A percentile compares a stretch with the other conserved stretches of the same genome.
Conservation (phyloP, 495 filamentous ascomycete genomes). For the Aspergillus affinis region DNA sequence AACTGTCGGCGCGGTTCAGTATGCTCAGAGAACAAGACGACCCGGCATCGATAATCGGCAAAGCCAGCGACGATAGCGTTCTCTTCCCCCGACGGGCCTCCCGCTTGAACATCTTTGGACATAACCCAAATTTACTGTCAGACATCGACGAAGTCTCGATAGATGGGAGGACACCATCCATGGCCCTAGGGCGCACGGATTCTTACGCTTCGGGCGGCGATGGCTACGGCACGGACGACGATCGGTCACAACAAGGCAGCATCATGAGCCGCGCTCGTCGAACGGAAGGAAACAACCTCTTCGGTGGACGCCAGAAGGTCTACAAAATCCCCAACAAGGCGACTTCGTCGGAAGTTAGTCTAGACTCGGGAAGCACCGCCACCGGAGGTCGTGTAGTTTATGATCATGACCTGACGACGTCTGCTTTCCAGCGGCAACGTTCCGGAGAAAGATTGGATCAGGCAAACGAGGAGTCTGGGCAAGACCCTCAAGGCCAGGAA, state of each 20-base stretch:
- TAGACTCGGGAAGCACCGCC: constrained; percentile 35
- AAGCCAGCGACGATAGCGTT: constrained; percentile 92
- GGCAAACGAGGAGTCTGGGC: constrained; percentile 34
- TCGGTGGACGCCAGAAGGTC: constrained; percentile 94
- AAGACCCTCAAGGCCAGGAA: constrained; percentile 29
- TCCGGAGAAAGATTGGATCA: constrained; percentile 54
- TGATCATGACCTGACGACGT: constrained; percentile 79
- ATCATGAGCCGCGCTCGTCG: constrained; percentile 84
- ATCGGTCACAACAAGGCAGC: constrained; percentile 56
- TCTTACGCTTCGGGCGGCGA: constrained; percentile 55
- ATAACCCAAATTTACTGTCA: constrained; percentile 55
- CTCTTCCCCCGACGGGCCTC: constrained; percentile 79
- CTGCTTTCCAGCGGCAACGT: constrained; percentile 73
- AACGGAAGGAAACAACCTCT: constrained; percentile 88
- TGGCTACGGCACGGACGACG: constrained; percentile 70
- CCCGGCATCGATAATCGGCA: constrained; percentile 79
- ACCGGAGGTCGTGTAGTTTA: constrained; percentile 74
- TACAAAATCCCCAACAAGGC: constrained; percentile 76
- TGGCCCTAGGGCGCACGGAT: constrained; percentile 48
- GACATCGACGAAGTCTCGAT: constrained; percentile 91
- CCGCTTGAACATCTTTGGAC: constrained; percentile 57
- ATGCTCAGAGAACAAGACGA: constrained; percentile 95
- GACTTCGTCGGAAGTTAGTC: constrained; percentile 23
- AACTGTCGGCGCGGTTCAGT: constrained; percentile 90
- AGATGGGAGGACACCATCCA: constrained; percentile 60